These are phyloP conservation scores for Brassica incana DNA, from an alignment of 345 rosid genomes.

Conservation along the genomic window DNA sequence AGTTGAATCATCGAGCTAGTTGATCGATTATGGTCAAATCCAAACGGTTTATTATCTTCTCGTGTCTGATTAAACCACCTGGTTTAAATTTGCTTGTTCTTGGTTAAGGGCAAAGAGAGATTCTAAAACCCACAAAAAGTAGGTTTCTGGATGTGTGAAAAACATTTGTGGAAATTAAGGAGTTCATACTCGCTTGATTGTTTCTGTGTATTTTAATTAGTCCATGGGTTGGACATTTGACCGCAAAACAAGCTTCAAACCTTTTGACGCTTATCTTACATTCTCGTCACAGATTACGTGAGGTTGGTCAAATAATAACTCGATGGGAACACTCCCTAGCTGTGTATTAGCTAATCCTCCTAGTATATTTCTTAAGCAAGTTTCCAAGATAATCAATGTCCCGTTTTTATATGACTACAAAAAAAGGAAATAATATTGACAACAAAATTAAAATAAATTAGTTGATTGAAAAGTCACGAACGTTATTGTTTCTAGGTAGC, in stretches of 20 bases:
- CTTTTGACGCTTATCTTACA: slow-evolving; percentile 18
- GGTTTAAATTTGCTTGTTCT: background rate
- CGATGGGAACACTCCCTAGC: background rate
- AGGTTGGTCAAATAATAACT: background rate
- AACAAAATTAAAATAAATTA: background rate
- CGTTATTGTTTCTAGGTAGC: background rate
- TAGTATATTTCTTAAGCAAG: background rate
- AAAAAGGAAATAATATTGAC: background rate
- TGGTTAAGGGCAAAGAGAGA: background rate
- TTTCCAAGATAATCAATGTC: background rate
- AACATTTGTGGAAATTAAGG: background rate
- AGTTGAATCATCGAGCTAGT: background rate
- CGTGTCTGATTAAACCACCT: background rate
- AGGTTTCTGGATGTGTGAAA: background rate
- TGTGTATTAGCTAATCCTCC: background rate
- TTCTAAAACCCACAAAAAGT: background rate
- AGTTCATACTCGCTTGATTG: background rate
- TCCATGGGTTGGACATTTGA: slow-evolving; percentile 27
- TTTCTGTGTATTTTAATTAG: background rate
- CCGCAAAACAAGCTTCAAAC: slow-evolving; percentile 21
- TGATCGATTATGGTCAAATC: background rate
- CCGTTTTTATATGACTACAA: background rate
- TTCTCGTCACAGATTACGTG: slow-evolving; percentile 10
- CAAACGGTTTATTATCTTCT: background rate
- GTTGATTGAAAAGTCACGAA: background rate